These are phyloP conservation scores for Ophiocytium majus DNA, from an alignment of 352 stramenopile species.

Conservation along the genomic window DNA sequence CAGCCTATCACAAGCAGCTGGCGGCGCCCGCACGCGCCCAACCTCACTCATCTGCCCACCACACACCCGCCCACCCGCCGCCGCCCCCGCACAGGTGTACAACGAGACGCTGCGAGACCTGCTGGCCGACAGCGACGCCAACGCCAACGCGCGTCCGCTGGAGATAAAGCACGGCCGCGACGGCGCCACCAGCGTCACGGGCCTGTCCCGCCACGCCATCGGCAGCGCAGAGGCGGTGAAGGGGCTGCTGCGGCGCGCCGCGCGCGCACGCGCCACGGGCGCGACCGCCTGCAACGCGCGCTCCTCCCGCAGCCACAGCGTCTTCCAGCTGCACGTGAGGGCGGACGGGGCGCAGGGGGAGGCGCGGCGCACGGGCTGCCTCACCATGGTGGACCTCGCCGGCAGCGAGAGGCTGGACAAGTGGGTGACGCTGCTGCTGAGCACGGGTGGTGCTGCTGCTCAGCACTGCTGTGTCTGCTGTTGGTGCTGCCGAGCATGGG, in stretches of 20 bases:
- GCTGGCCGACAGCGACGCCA: conserved; percentile 33
- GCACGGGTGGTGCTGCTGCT: too few relatives aligned
- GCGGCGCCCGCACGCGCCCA: not conserved
- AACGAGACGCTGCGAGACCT: conserved; percentile 82
- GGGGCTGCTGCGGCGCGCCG: conserved; percentile 77
- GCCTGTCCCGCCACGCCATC: conserved; percentile 72
- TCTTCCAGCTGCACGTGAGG: conserved; percentile 45
- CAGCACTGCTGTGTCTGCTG: too few relatives aligned
- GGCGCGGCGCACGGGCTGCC: conserved; percentile 63
- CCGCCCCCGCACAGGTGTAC: conserved; percentile 98
- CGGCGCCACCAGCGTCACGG: conserved; percentile 68
- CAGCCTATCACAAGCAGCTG: not conserved
- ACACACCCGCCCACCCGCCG: not conserved
- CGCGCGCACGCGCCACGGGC: conserved; percentile 89
- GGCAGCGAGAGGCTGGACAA: conserved; percentile 93
- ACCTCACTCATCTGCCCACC: too few relatives aligned
- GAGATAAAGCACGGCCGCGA: conserved; percentile 71
- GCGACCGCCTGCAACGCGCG: conserved; percentile 61
- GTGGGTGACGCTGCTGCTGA: too few relatives aligned
- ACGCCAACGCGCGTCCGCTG: conserved; percentile 60
- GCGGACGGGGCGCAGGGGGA: not conserved
- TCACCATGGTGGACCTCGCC: conserved; percentile 96
- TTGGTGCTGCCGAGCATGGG: too few relatives aligned
- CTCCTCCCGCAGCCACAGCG: conserved; percentile 56
- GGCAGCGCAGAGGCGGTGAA: conserved; percentile 61